Conservation (phyloP, 2,329 filamentous ascomycete species). For the Teratosphaeria nubilosa region DNA sequence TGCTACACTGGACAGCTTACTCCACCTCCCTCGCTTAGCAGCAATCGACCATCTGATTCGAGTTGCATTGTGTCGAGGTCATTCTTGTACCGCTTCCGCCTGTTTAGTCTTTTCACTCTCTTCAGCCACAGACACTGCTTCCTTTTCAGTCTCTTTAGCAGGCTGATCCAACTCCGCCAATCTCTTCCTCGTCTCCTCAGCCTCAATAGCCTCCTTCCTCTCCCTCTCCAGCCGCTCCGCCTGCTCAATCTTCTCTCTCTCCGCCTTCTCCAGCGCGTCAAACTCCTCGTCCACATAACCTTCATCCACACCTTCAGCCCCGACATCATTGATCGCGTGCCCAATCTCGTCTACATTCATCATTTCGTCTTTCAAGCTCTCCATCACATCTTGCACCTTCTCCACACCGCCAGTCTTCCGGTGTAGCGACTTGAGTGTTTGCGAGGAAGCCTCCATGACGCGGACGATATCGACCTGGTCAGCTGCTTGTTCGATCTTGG, state of each 20-base stretch:
- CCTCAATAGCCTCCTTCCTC: conserved; percentile 44
- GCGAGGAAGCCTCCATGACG: conserved; percentile 69
- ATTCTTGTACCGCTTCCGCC: neutral
- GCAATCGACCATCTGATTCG: neutral
- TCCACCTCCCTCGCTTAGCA: neutral
- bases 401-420: conserved; percentile 66
- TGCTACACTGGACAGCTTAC: neutral
- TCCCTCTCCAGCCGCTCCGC: conserved; percentile 61
- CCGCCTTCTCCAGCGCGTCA: conserved; percentile 54
- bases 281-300: conserved; percentile 80
- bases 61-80: neutral
- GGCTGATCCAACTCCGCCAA: conserved; percentile 17
- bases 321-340: conserved; percentile 58
- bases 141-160: neutral
- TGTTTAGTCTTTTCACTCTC: neutral
- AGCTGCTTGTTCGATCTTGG: conserved; percentile 74
- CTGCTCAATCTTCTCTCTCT: conserved; percentile 44
- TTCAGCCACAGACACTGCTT: neutral
- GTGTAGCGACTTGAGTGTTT: conserved; percentile 64
- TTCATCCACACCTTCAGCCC: conserved; percentile 54
- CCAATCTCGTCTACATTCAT: conserved; percentile 71
- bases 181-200: conserved; percentile 34
- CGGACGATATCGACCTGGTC: conserved; percentile 76
- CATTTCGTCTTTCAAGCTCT: conserved; percentile 68
- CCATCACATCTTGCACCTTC: conserved; percentile 65